Percentiles rank a stretch among this genome's conserved stretches.
phyloP scores from a whole-genome alignment of 1,284 basidiomycete species.

The Melanopsichium pennsylvanicum region DNA sequence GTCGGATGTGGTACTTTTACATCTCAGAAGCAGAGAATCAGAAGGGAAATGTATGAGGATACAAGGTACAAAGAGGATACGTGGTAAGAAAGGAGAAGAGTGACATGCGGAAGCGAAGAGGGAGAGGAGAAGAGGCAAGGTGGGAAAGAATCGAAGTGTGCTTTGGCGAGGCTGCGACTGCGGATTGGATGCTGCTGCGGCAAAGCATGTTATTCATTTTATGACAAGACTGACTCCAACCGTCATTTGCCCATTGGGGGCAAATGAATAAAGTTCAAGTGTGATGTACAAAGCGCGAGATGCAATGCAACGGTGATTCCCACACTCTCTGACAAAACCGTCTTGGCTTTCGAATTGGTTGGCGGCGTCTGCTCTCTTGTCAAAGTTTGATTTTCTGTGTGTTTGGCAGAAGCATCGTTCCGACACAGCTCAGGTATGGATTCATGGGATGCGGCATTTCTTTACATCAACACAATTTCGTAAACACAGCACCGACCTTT shows the following conservation, averaged over 20 bases:
- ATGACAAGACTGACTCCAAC: no score
- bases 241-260: no score
- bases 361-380: background rate
- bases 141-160: constrained; percentile 1
- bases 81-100: background rate
- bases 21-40: background rate
- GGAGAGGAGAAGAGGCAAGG: background rate
- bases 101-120: no score
- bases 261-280: constrained; percentile 3
- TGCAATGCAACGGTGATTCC: constrained; percentile 13
- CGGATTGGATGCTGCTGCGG: background rate
- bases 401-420: no score
- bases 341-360: background rate
- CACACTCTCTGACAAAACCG: constrained; percentile 14
- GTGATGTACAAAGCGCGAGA: background rate
- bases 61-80: background rate
- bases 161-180: constrained; percentile 11
- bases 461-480: no score
- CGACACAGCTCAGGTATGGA: no score
- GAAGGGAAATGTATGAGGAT: no score
- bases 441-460: no score
- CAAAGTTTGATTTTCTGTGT: no score
- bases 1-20: background rate
- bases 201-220: no score
- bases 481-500: no score